These are phyloP conservation scores for Geranium brycei DNA, from an alignment of 345 rosid genomes.

Conservation along the genomic window DNA sequence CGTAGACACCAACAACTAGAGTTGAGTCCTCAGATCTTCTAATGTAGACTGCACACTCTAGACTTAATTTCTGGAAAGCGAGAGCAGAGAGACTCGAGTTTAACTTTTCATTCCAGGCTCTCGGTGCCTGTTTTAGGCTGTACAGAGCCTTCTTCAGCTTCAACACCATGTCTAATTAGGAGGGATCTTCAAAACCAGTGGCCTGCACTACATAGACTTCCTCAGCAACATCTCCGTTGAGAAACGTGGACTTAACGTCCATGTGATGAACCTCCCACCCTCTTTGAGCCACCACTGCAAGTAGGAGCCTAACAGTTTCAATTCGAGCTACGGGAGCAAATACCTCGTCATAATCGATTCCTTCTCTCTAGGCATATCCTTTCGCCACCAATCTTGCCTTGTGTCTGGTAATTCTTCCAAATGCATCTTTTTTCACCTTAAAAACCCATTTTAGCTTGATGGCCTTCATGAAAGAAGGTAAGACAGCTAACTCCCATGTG, in stretches of 20 bases:
- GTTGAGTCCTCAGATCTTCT: not conserved
- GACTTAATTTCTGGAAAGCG: not conserved
- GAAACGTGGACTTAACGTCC: not conserved
- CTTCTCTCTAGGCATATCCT: not conserved
- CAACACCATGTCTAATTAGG: not conserved
- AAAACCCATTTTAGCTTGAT: slow-evolving; percentile 4
- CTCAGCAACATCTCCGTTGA: not conserved
- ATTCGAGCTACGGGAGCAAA: not conserved
- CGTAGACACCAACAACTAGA: not conserved
- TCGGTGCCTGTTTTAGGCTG: not conserved
- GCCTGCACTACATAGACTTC: not conserved
- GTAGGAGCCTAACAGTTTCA: not conserved
- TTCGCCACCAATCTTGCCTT: slow-evolving; percentile 11
- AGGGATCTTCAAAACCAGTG: not conserved
- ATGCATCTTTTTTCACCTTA: slow-evolving; percentile 3
- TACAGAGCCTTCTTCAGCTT: not conserved
- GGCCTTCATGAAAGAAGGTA: not conserved
- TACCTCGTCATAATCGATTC: slow-evolving; percentile 1
- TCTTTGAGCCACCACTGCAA: too few species aligned
- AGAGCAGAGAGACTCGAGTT: not conserved
- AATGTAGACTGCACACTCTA: not conserved
- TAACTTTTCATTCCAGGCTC: not conserved
- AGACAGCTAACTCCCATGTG: slow-evolving; percentile 1
- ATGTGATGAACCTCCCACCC: too few species aligned
- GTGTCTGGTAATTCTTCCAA: slow-evolving; percentile 4